phyloP scores from a whole-genome alignment of 176 grass and related monocot genomes.

The Themeda triandra region DNA sequence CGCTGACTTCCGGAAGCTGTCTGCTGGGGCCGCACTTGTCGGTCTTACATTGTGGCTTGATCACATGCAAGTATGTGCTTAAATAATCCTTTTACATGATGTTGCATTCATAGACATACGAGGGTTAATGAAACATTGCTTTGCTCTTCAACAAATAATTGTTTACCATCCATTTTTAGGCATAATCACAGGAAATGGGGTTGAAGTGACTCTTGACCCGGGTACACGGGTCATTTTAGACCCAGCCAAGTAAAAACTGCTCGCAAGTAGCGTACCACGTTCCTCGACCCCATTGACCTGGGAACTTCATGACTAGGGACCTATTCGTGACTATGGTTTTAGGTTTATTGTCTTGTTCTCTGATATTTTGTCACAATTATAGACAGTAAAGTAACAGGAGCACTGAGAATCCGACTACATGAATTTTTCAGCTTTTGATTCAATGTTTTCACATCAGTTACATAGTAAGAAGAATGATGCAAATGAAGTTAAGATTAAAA shows the following conservation, averaged over 20 bases:
- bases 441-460: not conserved
- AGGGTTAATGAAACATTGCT: not conserved
- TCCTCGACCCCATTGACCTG: not conserved
- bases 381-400: not conserved
- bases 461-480: not conserved
- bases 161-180: not conserved
- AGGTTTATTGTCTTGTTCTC: not conserved
- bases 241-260: not conserved
- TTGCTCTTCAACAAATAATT: not conserved
- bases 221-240: not conserved
- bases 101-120: not conserved
- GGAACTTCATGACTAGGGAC: not conserved
- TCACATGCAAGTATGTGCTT: conserved; percentile 82
- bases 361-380: not conserved
- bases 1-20: conserved; percentile 84
- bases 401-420: not conserved
- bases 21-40: conserved; percentile 82
- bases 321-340: not conserved
- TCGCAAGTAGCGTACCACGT: not conserved
- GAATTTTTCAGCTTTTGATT: not conserved
- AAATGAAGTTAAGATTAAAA: not conserved
- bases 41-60: conserved; percentile 94
- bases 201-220: not conserved
- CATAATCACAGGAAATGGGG: not conserved
- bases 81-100: not conserved